phyloP scores from a whole-genome alignment of 257 asterid genomes.

The Buddleja alternifolia region DNA sequence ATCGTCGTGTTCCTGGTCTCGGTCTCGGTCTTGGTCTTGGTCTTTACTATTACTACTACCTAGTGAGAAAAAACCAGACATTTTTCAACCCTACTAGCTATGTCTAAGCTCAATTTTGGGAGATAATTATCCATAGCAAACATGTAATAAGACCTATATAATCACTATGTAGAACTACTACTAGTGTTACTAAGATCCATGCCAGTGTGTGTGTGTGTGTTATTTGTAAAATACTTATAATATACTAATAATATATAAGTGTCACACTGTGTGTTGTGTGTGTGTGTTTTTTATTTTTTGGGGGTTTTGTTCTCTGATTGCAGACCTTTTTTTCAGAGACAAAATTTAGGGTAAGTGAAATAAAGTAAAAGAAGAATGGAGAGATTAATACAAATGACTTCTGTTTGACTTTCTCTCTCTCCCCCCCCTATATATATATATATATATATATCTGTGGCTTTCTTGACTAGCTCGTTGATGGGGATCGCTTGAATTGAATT shows the following conservation, averaged over 20 bases:
- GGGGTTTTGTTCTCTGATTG: slow-evolving; percentile 38
- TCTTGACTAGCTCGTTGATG: neutral
- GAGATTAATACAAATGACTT: neutral
- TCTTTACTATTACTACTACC: slow-evolving; percentile 52
- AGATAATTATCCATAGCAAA: slow-evolving; percentile 48
- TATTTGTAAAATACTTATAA: no score
- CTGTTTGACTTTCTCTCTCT: slow-evolving; percentile 12
- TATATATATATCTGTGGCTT: neutral
- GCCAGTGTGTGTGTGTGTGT: slow-evolving; percentile 17
- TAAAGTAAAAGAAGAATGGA: slow-evolving; percentile 12
- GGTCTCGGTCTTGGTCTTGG: slow-evolving; percentile 26
- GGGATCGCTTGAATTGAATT: slow-evolving; percentile 37
- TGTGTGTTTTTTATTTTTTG: slow-evolving; percentile 20
- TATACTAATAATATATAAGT: no score
- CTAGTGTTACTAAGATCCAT: slow-evolving; percentile 4
- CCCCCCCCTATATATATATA: slow-evolving; percentile 7
- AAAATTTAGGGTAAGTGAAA: slow-evolving; percentile 41
- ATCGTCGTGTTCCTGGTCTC: slow-evolving; percentile 4
- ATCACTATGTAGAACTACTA: no score
- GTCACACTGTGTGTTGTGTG: slow-evolving; percentile 31
- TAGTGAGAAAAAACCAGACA: slow-evolving; percentile 73
- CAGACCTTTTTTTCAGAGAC: slow-evolving; percentile 41
- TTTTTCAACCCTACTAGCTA: slow-evolving; percentile 48
- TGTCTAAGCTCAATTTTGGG: slow-evolving; percentile 39
- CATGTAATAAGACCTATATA: slow-evolving; percentile 24